Evolutionary conservation across 768 basidiomycete species (phyloP), one percentile per base, ranked within the genome.

Genomic region (Tephrocybe sp.): DNA sequence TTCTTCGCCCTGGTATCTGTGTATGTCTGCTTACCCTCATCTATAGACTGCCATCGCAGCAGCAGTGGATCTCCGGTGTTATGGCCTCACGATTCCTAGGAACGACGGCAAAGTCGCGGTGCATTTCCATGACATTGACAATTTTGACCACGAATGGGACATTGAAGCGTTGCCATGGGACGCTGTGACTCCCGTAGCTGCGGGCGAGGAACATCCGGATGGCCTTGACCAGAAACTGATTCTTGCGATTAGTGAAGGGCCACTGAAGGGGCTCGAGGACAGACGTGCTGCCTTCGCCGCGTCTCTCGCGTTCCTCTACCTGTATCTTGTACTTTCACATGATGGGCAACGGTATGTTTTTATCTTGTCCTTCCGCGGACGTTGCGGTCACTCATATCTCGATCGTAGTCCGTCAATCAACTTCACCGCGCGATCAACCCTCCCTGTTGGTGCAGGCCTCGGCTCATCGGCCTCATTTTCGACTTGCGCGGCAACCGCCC

Each of bases 381-480:
- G 40, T 51, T 45, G 30, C 44, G 50, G 34, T 51, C 39, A 54
- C 58, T 51, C 44, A 49, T 38, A 58, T 45, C 45, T 52, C 31
- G 18, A 45, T 39, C 40, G 28, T 54, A 94, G 92, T 49, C 87
- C 86, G 9, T 77, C 85, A 0, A 82, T 93, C 66, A 84, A 87
- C 56, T 87, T 96, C 64, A 77, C 84, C 19, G 81, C 86, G 31
- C 91, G 96, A 38, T 86, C 92, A 27, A 90, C 92, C 19, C 79
- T 98, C 5, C 97, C 97, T 24, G 86, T 98, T 49, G 89, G 92
- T 7, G 97, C 97, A 13, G 97, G 97, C 38, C 85, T 98, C 41
- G 97, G 97, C 19, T 98, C 96, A 11, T 97, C 94, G 18, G 97
- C 97, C 6, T 92, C 97, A 19, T 98, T 87, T 72, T 98, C 95